Evolutionary conservation across 1,284 basidiomycete species (phyloP), one percentile per base, ranked within the genome.

Genomic region (Lignosus rhinocerotis): DNA sequence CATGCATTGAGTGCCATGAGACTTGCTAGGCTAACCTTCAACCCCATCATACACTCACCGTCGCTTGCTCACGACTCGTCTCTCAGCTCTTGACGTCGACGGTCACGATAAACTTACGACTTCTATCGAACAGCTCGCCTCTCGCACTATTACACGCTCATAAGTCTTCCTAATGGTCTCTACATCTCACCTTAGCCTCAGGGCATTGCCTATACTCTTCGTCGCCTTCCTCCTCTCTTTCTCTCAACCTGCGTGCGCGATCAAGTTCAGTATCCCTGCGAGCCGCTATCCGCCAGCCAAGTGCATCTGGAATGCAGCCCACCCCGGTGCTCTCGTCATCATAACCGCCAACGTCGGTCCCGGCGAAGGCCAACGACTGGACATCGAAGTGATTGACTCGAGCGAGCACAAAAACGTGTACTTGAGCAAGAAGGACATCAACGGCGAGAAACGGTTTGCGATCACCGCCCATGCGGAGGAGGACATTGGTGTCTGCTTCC

Each of bases 231-330:
- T 75, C 41, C 50, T 70, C 30, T 64, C 72, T 50, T 51, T 70
- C 51, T 39, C 66, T 31, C 63, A 66, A 19, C 70, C 70, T 10
- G 70, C 76, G 7, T 68, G 73, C 38, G 92, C 90, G 49, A 90
- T 97, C 76, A 97, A 97, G 76, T 96, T 97, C 74, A 73, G 81
- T 46, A 78, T 96, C 25, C 81, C 76, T 41, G 85, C 93, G 1
- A 80, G 80, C 60, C 82, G 84, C 59, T 84, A 87, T 67, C 93
- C 94, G 0, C 76, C 80, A 44, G 70, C 83, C 61, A 94, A 90
- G 76, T 97, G 95, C 75, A 87, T 97, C 59, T 98, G 95, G 95
- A 96, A 98, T 72, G 80, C 90, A 51, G 94, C 90, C n/a, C 88
- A 94, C 68, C 76, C 81, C 2, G 87, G 94, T 68, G 85, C 92